phyloP scores from a whole-genome alignment of 129 eudicot genomes.

The Lactuca saligna region DNA sequence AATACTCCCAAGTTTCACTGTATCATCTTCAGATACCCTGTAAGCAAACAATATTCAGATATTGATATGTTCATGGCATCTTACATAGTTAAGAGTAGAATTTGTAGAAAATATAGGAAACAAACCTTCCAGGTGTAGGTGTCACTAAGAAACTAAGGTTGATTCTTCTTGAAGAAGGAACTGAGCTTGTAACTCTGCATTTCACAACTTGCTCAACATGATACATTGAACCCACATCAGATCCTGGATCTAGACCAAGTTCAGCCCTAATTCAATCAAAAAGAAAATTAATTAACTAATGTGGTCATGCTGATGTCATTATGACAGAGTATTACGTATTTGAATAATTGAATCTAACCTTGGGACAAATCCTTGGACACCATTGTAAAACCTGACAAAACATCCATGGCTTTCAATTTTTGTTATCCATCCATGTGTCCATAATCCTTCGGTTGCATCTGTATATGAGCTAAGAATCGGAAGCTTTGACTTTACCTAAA shows the following conservation, averaged over 20 bases:
- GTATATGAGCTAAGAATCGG: slow-evolving; percentile 74
- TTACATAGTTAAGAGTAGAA: neutral
- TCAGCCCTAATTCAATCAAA: slow-evolving; percentile 57
- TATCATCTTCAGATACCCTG: slow-evolving; percentile 54
- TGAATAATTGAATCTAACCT: slow-evolving; percentile 47
- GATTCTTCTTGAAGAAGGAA: slow-evolving; percentile 68
- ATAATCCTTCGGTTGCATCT: slow-evolving; percentile 84
- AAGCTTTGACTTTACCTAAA: slow-evolving; percentile 88
- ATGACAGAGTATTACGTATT: slow-evolving; percentile 4
- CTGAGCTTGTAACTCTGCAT: slow-evolving; percentile 81
- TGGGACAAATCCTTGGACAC: slow-evolving; percentile 93
- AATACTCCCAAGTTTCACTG: slow-evolving; percentile 67
- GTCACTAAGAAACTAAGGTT: slow-evolving; percentile 70
- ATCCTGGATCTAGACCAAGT: slow-evolving; percentile 81
- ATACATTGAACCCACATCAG: slow-evolving; percentile 66
- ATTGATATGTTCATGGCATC: slow-evolving; percentile 15
- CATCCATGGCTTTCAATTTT: slow-evolving; percentile 93
- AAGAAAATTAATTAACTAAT: slow-evolving; percentile 17
- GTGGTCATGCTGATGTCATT: slow-evolving; percentile 10
- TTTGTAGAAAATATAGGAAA: neutral
- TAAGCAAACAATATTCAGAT: slow-evolving; percentile 8
- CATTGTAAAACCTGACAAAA: slow-evolving; percentile 89
- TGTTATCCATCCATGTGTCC: slow-evolving; percentile 97
- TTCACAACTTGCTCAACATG: slow-evolving; percentile 92
- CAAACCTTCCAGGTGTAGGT: slow-evolving; percentile 64